Conservation (phyloP, 495 filamentous ascomycete species). For the Penicillium mononematosum region DNA sequence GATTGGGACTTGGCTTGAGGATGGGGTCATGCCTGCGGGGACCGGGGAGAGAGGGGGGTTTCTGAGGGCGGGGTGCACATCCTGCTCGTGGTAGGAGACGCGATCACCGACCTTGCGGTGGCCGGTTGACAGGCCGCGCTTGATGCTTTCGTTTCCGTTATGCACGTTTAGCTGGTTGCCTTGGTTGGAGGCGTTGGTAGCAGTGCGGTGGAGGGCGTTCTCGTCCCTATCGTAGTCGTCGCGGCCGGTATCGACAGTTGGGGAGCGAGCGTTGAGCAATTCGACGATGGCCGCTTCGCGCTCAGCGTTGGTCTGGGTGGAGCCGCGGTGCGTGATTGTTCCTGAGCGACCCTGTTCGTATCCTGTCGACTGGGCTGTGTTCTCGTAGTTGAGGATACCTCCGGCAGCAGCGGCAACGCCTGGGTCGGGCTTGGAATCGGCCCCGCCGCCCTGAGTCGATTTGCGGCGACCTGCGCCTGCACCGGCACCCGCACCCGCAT, state of each 20-base stretch:
- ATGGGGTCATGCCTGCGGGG: constrained; percentile 26
- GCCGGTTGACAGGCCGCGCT: constrained; percentile 43
- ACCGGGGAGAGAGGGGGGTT: constrained; percentile 24
- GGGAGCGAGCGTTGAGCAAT: constrained; percentile 43
- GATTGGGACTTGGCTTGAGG: constrained; percentile 27
- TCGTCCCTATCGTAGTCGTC: constrained; percentile 24
- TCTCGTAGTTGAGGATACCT: constrained; percentile 24
- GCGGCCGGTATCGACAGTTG: constrained; percentile 39
- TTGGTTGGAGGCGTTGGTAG: constrained; percentile 26
- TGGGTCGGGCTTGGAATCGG: constrained; percentile 13
- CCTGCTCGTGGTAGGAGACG: constrained; percentile 18
- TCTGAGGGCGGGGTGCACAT: not conserved
- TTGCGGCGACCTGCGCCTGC: constrained; percentile 12
- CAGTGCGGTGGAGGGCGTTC: constrained; percentile 30
- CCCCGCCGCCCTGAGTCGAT: constrained; percentile 9
- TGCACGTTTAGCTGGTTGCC: constrained; percentile 27
- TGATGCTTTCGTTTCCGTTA: constrained; percentile 24
- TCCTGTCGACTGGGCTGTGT: constrained; percentile 35
- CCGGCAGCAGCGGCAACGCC: constrained; percentile 15
- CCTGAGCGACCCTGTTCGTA: constrained; percentile 35
- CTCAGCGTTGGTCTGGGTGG: constrained; percentile 23
- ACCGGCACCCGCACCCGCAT: constrained; percentile 7
- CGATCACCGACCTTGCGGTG: constrained; percentile 38
- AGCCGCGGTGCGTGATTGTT: constrained; percentile 34
- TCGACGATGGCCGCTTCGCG: constrained; percentile 46